Percentiles rank a stretch among this genome's conserved stretches.
These are phyloP conservation scores for Ustilago nuda DNA, from an alignment of 1,284 basidiomycete genomes.

Conservation along the genomic window DNA sequence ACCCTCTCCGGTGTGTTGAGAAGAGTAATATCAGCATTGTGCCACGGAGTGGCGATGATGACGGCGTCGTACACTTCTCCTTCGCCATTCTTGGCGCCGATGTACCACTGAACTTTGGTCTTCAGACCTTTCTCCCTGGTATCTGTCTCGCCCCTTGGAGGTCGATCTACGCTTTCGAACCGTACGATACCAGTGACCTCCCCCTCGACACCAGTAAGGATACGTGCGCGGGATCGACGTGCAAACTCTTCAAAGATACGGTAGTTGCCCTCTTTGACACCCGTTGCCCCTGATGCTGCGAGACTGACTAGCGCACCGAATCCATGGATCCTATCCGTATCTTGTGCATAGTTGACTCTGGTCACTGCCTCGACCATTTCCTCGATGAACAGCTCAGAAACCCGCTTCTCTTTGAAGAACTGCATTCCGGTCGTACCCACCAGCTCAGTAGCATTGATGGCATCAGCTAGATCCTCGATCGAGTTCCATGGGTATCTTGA, in stretches of 20 bases:
- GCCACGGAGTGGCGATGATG: slow-evolving; percentile 66
- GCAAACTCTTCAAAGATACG: slow-evolving; percentile 86
- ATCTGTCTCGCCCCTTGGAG: background rate
- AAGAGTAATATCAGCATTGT: slow-evolving; percentile 61
- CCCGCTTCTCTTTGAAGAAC: slow-evolving; percentile 48
- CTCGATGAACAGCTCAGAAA: slow-evolving; percentile 70
- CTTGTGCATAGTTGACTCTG: slow-evolving; percentile 84
- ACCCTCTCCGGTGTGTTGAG: slow-evolving; percentile 71
- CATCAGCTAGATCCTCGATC: slow-evolving; percentile 74
- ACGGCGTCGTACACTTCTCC: slow-evolving; percentile 64
- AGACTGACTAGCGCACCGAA: slow-evolving; percentile 81
- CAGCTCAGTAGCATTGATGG: slow-evolving; percentile 73
- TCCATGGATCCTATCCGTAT: slow-evolving; percentile 81
- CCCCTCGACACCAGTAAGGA: slow-evolving; percentile 54
- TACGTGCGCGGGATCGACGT: slow-evolving; percentile 74
- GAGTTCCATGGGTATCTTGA: slow-evolving; percentile 74
- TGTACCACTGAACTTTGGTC: slow-evolving; percentile 51
- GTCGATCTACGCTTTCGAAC: slow-evolving; percentile 19
- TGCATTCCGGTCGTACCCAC: slow-evolving; percentile 62
- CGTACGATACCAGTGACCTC: slow-evolving; percentile 64
- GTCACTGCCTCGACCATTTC: slow-evolving; percentile 87
- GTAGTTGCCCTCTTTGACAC: slow-evolving; percentile 84
- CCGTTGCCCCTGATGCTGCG: slow-evolving; percentile 78
- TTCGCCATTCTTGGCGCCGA: slow-evolving; percentile 60
- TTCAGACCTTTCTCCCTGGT: background rate